Base-by-base conservation (phyloP, 257 asterid species). In the Ophiorrhiza pumila region DNA sequence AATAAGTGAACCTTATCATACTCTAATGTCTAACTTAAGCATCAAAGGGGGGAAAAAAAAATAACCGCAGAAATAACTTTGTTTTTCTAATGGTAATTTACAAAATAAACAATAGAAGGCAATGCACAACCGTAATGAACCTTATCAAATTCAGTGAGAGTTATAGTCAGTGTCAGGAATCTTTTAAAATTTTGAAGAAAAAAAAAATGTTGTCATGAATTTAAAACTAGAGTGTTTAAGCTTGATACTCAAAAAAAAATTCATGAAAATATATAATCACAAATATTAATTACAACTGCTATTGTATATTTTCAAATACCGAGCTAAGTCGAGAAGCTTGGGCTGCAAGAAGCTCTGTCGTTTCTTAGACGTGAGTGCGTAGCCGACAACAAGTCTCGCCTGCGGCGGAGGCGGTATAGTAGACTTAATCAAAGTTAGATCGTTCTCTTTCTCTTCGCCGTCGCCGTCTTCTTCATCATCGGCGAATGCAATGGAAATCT, bases 321-420 rank as follows among this genome's bases (percentile, higher is more conserved):
- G 82, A 46, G 96, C 92, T 62, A 87, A 76, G 31, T 77, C 78
- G 63, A 87, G 83, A 71, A 89, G 81, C 73, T 78, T 81, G 49
- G 87, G 86, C 82, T 89, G 87, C 83, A 89, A 80, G 76, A 89
- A 89, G 81, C 96, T 89, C 81, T 77, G 85, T 76, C 72, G 79
- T 74, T 89, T 89, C 88, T 89, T 87, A 1, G 86, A 82, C 56
- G 96, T 89, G 71, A 89, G 87, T 71, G 92, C 92, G 74, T 87
- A 84, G 52, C 96, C 96, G 66, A 89, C 92, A 41, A 79, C 71
- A 39, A 83, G 81, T 63, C 81, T 70, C 67, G 69, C 68, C 78
- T 84, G 42, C 72, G 82, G 70, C 41, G 79, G 65, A 13, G 80
- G 29, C 45, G 62, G 4, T 2, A 50, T 57, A 12, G 47, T 56